phyloP scores from a whole-genome alignment of 352 stramenopile genomes.

The Phytopythium montanum region DNA sequence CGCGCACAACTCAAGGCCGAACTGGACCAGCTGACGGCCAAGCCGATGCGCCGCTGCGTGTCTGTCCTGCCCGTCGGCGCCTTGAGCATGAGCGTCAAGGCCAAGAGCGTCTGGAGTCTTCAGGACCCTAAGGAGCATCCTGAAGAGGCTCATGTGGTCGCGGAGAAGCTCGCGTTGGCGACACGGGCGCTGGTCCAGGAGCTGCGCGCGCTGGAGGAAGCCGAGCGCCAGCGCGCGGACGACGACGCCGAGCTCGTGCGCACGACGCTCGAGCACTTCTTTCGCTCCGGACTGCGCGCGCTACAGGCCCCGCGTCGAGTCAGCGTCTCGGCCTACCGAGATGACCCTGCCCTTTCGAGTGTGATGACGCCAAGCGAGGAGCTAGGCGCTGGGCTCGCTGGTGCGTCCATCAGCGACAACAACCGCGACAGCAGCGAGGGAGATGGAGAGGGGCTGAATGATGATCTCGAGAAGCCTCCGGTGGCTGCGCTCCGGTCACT shows the following conservation, averaged over 20 bases:
- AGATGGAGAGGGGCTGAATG: neutral
- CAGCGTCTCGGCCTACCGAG: slow-evolving; percentile 2
- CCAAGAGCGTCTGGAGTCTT: neutral
- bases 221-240: slow-evolving; percentile 1
- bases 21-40: neutral
- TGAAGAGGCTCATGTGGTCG: neutral
- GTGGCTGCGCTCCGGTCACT: neutral
- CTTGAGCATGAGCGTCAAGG: neutral
- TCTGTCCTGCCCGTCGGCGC: neutral
- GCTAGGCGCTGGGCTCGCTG: neutral
- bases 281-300: slow-evolving; percentile 1
- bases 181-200: slow-evolving; percentile 1
- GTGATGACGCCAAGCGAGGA: neutral
- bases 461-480: neutral
- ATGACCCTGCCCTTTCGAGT: neutral
- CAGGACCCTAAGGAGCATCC: neutral
- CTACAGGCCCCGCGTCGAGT: slow-evolving; percentile 2
- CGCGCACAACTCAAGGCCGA: slow-evolving; percentile 1
- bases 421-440: neutral
- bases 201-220: neutral
- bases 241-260: slow-evolving; percentile 6
- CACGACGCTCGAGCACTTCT: slow-evolving; percentile 5
- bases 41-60: neutral
- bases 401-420: neutral
- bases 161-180: neutral